Base-by-base conservation (phyloP, 352 stramenopile species). In the Phytopythium delawarense region DNA sequence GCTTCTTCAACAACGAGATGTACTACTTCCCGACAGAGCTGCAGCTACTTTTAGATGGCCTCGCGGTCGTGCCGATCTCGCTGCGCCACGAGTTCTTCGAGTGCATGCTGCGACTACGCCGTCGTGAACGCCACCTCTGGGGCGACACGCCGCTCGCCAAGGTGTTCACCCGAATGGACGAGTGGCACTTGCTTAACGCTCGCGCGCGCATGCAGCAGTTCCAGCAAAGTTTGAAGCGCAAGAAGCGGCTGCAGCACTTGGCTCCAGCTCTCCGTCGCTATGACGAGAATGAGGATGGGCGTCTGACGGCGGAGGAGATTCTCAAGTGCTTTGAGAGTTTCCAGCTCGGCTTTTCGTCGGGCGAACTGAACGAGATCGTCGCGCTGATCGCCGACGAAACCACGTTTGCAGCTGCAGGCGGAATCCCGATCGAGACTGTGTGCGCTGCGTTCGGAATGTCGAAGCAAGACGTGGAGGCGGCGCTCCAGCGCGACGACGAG, bases 1-100 rank as follows among this genome's bases (percentile, higher is more conserved):
- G 96, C 9, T 99, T 99, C 74, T 98, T 99, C 74, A 98, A 99
- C 78, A 98, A 96, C 73, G 92, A 98, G 63, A 97, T 99, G 65
- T 98, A 99, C 63, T 99, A 98, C 79, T 92, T 94, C 58, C 91
- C 95, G 12, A 65, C 81, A 7, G 96, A 99, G 66, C 68, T 99
- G 0, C 95, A 94, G 63, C 64, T 98, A 45, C 73, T 99, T 16
- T 67, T 99, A 25, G 71, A 72, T 7, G 88, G 87, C 5, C 68
- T 97, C 5, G 52, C 63, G 1, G 62, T 66, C 4, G 69, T 94
- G 25, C 80, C 85, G 4, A 81, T 95, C 58, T 68, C 73, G 32
- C 65, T 88, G 25, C 87, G 88, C 7, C 82, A 94, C 60, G 81
- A 92, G 42, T 96, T 97, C 62, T 97, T 96, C 57, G 74, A 87